Evolutionary conservation across 1,139 yeast genomes (phyloP).

Genomic region (Debaryomyces coudertii): DNA sequence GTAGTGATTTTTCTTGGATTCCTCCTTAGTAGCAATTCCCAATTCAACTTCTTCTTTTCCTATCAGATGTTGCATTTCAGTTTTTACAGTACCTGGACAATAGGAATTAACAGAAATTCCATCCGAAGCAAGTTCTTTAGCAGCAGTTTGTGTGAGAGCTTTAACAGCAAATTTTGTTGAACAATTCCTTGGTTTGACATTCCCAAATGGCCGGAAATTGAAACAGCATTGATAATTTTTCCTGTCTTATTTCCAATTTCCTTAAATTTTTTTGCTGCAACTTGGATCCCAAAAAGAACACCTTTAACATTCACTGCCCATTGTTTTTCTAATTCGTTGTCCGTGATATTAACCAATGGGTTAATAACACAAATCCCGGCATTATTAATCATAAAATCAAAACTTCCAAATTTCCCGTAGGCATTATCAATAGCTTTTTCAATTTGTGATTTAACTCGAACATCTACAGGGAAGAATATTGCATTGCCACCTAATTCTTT

Average conservation of each 20-base stretch:
- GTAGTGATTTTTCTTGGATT: background rate
- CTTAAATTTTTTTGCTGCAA: conserved; percentile 28
- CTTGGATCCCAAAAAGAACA: conserved; percentile 31
- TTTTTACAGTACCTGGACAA: conserved; percentile 2
- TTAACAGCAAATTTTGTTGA: conserved; percentile 30
- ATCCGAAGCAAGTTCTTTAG: background rate
- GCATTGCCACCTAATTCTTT: background rate
- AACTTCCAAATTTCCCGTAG: conserved; percentile 13
- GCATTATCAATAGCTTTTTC: conserved; percentile 25
- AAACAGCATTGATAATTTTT: conserved; percentile 30
- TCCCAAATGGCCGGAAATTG: conserved; percentile 25
- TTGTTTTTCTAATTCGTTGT: conserved; percentile 19
- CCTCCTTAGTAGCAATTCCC: background rate
- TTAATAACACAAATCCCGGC: conserved; percentile 29
- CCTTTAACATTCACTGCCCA: conserved; percentile 27
- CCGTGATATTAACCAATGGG: conserved; percentile 23
- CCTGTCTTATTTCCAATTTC: conserved; percentile 23
- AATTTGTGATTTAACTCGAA: conserved; percentile 16
- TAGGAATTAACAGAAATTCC: conserved; percentile 2
- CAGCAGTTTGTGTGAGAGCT: conserved; percentile 28
- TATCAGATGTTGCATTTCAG: background rate
- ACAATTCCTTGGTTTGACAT: conserved; percentile 24
- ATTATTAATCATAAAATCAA: conserved; percentile 26
- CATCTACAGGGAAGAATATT: background rate
- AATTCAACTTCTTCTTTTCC: background rate